Conservation (phyloP, 2,329 filamentous ascomycete genomes). For the Decorospora gaudefroyi region DNA sequence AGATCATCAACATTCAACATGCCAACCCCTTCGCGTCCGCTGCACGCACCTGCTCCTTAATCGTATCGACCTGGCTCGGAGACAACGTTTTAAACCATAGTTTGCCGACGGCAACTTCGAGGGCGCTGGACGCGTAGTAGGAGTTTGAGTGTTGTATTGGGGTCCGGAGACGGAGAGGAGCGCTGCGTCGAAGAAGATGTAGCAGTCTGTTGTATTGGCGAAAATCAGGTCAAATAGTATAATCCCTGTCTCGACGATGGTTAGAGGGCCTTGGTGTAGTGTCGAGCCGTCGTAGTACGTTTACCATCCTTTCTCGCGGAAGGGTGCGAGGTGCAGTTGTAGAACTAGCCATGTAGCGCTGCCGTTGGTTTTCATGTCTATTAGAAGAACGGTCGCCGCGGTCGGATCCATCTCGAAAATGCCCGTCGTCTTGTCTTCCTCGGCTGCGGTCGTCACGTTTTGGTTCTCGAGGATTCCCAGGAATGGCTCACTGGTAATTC, state of each 20-base stretch:
- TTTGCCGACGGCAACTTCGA: slow-evolving; percentile 29
- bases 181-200: slow-evolving; percentile 70
- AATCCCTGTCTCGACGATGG: slow-evolving; percentile 70
- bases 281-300: slow-evolving; percentile 55
- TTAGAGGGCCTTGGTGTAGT: slow-evolving; percentile 62
- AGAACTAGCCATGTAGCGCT: slow-evolving; percentile 59
- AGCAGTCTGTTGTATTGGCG: slow-evolving; percentile 59
- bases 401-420: slow-evolving; percentile 53
- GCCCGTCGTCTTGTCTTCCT: slow-evolving; percentile 47
- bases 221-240: slow-evolving; percentile 62
- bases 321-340: slow-evolving; percentile 60
- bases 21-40: slow-evolving; percentile 24
- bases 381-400: slow-evolving; percentile 61
- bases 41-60: slow-evolving; percentile 4
- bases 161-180: slow-evolving; percentile 49
- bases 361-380: slow-evolving; percentile 70
- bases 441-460: slow-evolving; percentile 27
- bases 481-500: slow-evolving; percentile 41
- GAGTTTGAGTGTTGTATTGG: slow-evolving; percentile 34
- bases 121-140: slow-evolving; percentile 31
- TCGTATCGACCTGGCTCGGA: slow-evolving; percentile 10
- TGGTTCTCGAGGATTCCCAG: slow-evolving; percentile 38
- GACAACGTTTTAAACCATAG: slow-evolving; percentile 20
- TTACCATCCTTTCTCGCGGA: slow-evolving; percentile 61
- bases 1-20: slow-evolving; percentile 32